Conservation (phyloP, 163 green algal species). For the Chlamydomonas reinhardtii region DNA sequence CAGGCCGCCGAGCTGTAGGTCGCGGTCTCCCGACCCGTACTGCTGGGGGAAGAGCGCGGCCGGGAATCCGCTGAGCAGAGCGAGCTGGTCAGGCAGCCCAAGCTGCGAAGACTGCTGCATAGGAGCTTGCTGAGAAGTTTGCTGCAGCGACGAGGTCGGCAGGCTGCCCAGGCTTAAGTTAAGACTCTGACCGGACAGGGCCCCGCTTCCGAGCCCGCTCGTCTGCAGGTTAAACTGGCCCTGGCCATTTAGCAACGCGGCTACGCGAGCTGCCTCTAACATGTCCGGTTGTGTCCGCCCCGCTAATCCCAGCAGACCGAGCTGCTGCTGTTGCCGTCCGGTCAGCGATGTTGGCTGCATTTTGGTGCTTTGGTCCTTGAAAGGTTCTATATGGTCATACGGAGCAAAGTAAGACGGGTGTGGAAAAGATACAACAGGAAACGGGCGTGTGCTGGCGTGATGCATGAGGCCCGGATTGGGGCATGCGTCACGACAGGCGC, state of each 20-base stretch:
- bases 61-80: slow-evolving; percentile 3
- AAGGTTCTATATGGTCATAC: too few species aligned
- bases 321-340: slow-evolving; percentile 20
- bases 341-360: slow-evolving; percentile 25
- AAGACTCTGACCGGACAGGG: not conserved
- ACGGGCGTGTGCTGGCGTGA: too few species aligned
- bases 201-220: not conserved
- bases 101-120: slow-evolving; percentile 1
- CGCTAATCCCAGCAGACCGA: not conserved
- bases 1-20: slow-evolving; percentile 11
- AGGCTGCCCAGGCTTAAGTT: not conserved
- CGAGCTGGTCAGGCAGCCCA: not conserved
- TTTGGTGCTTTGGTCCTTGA: too few species aligned
- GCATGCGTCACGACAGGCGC: too few species aligned
- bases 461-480: too few species aligned
- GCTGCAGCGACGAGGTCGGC: not conserved
- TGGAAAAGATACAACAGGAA: too few species aligned
- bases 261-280: slow-evolving; percentile 25
- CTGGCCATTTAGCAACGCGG: slow-evolving; percentile 23
- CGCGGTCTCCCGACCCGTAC: slow-evolving; percentile 1
- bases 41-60: slow-evolving; percentile 7
- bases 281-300: slow-evolving; percentile 25
- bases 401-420: too few species aligned
- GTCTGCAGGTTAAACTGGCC: slow-evolving; percentile 15
- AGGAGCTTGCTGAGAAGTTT: not conserved